Base-by-base conservation (phyloP, 2,329 filamentous ascomycete species). In the Plenodomus biglobosus region DNA sequence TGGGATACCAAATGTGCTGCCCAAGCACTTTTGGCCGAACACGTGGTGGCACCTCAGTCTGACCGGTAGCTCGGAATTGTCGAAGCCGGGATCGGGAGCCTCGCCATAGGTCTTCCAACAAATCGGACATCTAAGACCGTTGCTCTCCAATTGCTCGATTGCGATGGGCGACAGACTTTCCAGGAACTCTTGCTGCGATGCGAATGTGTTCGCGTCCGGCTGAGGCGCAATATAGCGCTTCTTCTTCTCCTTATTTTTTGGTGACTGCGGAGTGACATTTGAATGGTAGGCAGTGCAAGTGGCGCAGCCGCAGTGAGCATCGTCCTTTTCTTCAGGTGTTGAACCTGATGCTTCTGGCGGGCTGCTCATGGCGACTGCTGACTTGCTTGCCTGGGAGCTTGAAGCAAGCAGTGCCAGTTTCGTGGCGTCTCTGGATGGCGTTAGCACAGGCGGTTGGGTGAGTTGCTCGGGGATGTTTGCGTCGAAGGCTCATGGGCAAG, bases 71-170 rank as follows among this genome's bases (percentile, higher is more conserved):
- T 61, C 58, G 2, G 56, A 52, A 36, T 61, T 57, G 46, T 61
- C 50, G 13, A 45, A 36, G 1, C 46, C 56, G 8, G 50, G 50
- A 40, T 55, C 53, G 3, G 49, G 24, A 3, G 44, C 38, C 36
- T 59, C 56, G 17, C 55, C 59, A n/a, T 52, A 59, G 1, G 11
- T 18, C 48, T 55, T 62, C 59, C 56, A 59, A 44, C 59, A 62
- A 27, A 56, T 50, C 2, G 49, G 34, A 24, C 59, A 59, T 20
- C 39, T 52, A 13, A 48, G 56, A 17, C 42, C 44, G 21, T 46
- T 35, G 8, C 40, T 46, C 8, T 47, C 50, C 1, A 61, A 37
- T 1, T 44, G 20, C 5, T 52, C 46, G 6, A 58, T 30, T 6
- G 48, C 16, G 3, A 56, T 40, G 0, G 57, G 38, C 3, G 20